A percentile compares a stretch with the other conserved stretches of the same genome.
phyloP scores from a whole-genome alignment of 78 protist genomes.

The Cyanophora paradoxa region DNA sequence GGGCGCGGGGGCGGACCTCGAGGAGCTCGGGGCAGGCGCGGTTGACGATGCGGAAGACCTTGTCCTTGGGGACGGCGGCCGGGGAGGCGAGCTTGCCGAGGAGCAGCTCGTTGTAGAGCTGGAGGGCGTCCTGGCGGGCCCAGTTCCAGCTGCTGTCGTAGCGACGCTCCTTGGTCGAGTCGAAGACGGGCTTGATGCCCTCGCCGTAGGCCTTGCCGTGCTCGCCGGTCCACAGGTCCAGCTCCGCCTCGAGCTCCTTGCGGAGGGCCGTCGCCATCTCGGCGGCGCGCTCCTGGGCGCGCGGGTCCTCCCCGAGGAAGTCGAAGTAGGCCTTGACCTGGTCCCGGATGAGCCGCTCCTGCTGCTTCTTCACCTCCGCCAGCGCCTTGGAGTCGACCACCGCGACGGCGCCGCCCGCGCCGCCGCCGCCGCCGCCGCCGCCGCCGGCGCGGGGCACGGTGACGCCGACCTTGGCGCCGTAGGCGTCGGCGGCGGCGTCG shows the following conservation, averaged over 20 bases:
- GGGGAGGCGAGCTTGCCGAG: too few relatives aligned
- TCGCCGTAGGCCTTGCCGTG: constrained; percentile 32
- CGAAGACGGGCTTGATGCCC: constrained; percentile 30
- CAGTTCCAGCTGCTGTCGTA: constrained; percentile 56
- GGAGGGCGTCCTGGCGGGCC: constrained; percentile 43
- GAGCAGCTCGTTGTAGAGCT: too few relatives aligned
- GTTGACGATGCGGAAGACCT: constrained; percentile 3
- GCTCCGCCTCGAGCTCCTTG: not conserved
- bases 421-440: not conserved
- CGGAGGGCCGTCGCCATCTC: not conserved
- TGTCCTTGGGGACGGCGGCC: not conserved
- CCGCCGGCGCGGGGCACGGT: not conserved
- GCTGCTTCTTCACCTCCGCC: not conserved
- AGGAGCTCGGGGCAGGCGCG: constrained; percentile 2
- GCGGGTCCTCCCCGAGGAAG: constrained; percentile 26
- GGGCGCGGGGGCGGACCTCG: not conserved
- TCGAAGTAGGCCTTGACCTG: not conserved
- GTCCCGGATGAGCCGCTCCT: constrained; percentile 4
- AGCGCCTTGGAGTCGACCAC: not conserved
- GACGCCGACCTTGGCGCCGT: too few relatives aligned
- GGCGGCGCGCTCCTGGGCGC: not conserved
- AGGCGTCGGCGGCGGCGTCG: constrained; percentile 7
- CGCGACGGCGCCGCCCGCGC: not conserved
- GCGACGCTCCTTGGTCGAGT: constrained; percentile 4
- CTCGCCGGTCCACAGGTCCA: constrained; percentile 14